Percentiles rank a stretch among this genome's conserved stretches.
Evolutionary conservation across 108 stramenopile genomes (phyloP).

Genomic region (Skeletonema potamos): DNA sequence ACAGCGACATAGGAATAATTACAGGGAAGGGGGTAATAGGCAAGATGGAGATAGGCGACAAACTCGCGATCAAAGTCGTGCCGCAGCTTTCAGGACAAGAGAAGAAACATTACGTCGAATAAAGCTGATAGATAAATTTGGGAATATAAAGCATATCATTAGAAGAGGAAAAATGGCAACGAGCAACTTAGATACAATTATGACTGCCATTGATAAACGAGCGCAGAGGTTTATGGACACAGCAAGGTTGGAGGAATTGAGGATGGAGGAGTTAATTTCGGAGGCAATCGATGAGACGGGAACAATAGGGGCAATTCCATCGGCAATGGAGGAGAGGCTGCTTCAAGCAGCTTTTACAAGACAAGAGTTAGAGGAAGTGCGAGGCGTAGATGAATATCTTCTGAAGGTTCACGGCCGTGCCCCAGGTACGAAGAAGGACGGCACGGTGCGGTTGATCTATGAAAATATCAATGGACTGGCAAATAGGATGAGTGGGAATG

Average conservation of each 20-base stretch:
- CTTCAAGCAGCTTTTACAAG: background rate
- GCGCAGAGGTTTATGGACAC: background rate
- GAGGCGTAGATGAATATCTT: background rate
- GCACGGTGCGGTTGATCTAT: background rate
- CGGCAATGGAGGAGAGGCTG: background rate
- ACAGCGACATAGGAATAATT: too few species aligned
- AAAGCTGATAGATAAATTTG: slow-evolving; percentile 12
- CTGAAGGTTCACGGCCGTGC: background rate
- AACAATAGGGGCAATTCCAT: background rate
- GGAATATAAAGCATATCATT: slow-evolving; percentile 1
- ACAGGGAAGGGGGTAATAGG: slow-evolving; percentile 4
- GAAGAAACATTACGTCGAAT: background rate
- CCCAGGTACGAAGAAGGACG: background rate
- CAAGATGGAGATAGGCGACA: background rate
- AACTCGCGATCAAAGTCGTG: slow-evolving; percentile 12
- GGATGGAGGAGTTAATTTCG: background rate
- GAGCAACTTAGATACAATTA: background rate
- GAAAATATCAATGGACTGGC: slow-evolving; percentile 11
- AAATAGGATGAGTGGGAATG: background rate
- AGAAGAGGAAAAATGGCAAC: slow-evolving; percentile 1
- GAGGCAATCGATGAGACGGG: slow-evolving; percentile 13
- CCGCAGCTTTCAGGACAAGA: slow-evolving; percentile 1
- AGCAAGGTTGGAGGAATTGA: background rate
- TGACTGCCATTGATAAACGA: slow-evolving; percentile 8
- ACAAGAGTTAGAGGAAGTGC: background rate